Conservation (phyloP, 805 yeast genomes). For the Alloascoidea hylecoeti region DNA sequence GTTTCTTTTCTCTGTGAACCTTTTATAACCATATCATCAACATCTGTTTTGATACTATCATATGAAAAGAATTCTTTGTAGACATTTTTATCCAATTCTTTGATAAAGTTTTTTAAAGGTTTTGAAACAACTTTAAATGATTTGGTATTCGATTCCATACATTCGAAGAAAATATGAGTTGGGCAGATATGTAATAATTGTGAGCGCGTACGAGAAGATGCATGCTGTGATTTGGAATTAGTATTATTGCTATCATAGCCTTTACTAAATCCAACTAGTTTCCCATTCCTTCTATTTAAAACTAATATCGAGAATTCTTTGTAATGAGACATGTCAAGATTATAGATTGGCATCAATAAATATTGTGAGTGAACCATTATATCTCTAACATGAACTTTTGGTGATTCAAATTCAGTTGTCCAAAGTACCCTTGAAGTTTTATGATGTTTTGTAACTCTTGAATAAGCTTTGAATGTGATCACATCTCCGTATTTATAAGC, state of each 20-base stretch:
- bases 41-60: not conserved
- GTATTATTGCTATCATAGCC: not conserved
- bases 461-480: not conserved
- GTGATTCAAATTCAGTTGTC: not conserved
- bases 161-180: slow-evolving; percentile 1
- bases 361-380: not conserved
- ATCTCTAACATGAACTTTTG: not conserved
- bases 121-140: not conserved
- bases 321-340: slow-evolving; percentile 1
- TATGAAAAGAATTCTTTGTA: not conserved
- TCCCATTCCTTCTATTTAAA: not conserved
- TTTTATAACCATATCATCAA: not conserved
- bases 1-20: not conserved
- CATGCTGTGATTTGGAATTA: too few relatives aligned
- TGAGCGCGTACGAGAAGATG: too few relatives aligned
- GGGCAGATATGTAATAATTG: slow-evolving; percentile 1
- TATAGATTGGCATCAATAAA: not conserved
- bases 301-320: not conserved
- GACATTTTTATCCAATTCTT: not conserved
- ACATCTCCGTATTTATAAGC: not conserved
- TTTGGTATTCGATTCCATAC: not conserved
- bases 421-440: not conserved
- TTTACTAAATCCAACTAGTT: not conserved
- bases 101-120: not conserved
- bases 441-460: not conserved